A percentile compares a stretch with the other conserved stretches of the same genome.
Evolutionary conservation across 352 stramenopile species (phyloP).

Genomic region (Globisporangium abappressorium): DNA sequence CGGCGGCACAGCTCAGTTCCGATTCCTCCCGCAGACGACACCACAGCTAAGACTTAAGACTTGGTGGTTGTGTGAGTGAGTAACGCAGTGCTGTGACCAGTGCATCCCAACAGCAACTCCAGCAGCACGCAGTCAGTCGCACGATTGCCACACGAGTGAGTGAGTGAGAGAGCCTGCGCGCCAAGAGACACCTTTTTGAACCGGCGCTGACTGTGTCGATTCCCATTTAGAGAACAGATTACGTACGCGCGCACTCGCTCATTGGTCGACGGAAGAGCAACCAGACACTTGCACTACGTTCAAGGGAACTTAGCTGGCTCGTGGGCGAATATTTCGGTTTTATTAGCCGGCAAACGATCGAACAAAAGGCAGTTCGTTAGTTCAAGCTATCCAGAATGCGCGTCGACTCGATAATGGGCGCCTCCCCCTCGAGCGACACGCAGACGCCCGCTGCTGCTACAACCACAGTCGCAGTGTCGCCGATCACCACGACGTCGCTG

Average conservation of each 20-base stretch:
- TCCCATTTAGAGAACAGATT: background rate
- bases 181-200: background rate
- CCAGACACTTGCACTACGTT: background rate
- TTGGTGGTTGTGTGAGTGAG: too few species aligned
- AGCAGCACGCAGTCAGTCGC: too few species aligned
- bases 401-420: background rate
- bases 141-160: too few species aligned
- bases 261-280: background rate
- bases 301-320: background rate
- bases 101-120: too few species aligned
- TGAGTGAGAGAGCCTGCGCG: background rate
- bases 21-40: too few species aligned
- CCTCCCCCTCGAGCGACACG: background rate
- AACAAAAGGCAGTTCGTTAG: background rate
- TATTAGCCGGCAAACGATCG: background rate
- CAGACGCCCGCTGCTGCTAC: background rate
- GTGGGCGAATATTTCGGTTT: background rate
- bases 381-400: constrained; percentile 1
- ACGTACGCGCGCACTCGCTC: background rate
- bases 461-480: constrained; percentile 6
- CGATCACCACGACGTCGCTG: constrained; percentile 1
- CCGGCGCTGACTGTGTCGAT: background rate
- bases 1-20: too few species aligned
- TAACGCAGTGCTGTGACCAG: too few species aligned
- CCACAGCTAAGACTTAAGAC: too few species aligned